Conservation (phyloP, 2,329 filamentous ascomycete species). For the Aspergillus niger region DNA sequence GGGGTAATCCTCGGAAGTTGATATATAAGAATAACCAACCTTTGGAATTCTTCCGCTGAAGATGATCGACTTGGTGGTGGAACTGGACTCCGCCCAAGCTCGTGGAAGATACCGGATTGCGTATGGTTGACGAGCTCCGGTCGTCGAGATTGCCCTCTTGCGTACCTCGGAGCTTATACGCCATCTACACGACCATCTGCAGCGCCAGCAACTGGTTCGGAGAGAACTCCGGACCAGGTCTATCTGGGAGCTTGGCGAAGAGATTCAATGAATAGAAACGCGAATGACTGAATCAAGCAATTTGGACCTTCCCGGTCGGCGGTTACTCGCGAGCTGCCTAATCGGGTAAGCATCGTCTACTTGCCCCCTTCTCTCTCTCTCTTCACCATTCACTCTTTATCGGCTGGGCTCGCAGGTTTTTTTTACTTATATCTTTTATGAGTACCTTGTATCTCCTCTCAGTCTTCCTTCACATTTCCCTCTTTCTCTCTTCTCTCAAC, state of each 20-base stretch:
- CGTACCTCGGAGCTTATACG: not conserved
- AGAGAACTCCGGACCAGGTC: not conserved
- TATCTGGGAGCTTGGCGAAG: not conserved
- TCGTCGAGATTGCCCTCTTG: slow-evolving; percentile 12
- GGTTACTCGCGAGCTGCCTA: slow-evolving; percentile 11
- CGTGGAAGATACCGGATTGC: slow-evolving; percentile 24
- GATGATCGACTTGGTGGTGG: slow-evolving; percentile 4
- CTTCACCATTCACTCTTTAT: not conserved
- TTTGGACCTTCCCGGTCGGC: not conserved
- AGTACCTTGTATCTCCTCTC: not conserved
- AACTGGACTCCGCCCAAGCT: slow-evolving; percentile 15
- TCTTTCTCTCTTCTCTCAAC: not conserved
- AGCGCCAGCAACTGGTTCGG: not conserved
- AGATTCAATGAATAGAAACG: not conserved
- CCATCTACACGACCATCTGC: not conserved
- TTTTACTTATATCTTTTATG: not conserved
- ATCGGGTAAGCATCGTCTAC: slow-evolving; percentile 18
- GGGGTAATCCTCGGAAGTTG: not conserved
- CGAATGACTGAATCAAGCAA: not conserved
- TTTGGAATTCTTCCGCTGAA: not conserved
- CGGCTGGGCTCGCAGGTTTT: not conserved
- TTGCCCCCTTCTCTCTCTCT: slow-evolving; percentile 8
- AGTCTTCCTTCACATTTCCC: not conserved
- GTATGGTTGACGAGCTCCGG: slow-evolving; percentile 21
- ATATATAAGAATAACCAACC: not conserved